Conservation (phyloP, 768 basidiomycete species). For the Botryobasidium botryosum region DNA sequence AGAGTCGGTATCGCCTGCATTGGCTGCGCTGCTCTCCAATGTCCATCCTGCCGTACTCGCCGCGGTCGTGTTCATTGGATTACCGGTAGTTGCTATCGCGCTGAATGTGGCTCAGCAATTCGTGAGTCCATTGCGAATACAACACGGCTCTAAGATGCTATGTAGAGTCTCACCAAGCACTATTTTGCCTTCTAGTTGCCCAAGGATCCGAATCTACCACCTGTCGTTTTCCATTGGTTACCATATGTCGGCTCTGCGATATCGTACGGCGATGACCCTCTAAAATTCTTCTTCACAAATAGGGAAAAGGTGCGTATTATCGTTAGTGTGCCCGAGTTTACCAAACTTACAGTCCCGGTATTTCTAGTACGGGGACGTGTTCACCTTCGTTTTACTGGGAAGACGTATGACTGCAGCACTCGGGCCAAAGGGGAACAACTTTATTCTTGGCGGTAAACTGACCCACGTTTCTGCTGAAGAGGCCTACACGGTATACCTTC, state of each 20-base stretch:
- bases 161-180: no score
- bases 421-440: constrained; percentile 84
- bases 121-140: no score
- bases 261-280: constrained; percentile 80
- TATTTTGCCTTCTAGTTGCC: no score
- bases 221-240: constrained; percentile 83
- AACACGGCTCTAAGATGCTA: no score
- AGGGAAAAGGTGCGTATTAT: constrained; percentile 53
- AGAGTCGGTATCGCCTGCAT: no score
- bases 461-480: constrained; percentile 89
- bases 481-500: constrained; percentile 65
- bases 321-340: neutral
- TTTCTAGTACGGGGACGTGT: constrained; percentile 82
- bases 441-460: constrained; percentile 85
- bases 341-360: neutral
- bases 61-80: no score
- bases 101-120: no score
- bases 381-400: constrained; percentile 85
- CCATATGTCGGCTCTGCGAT: constrained; percentile 84
- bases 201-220: constrained; percentile 55
- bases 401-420: constrained; percentile 81
- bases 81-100: no score
- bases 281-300: constrained; percentile 69
- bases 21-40: no score
- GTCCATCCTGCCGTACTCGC: no score